Base-by-base conservation (phyloP, 352 stramenopile species). In the Globisporangium acanthophoron region DNA sequence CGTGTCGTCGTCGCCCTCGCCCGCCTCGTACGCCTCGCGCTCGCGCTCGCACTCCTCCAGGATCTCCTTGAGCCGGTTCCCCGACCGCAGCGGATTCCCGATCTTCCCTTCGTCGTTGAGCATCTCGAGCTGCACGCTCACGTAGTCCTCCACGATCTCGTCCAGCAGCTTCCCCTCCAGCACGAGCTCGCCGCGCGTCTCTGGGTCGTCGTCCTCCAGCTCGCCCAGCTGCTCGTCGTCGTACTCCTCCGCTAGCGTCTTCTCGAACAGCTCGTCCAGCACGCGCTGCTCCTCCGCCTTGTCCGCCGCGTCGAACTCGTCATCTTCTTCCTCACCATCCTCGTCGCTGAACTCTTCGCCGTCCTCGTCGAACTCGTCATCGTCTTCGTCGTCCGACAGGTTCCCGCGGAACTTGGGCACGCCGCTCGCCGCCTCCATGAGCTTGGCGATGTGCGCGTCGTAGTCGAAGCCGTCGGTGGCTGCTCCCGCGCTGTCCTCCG, bases 361-460 rank as follows among this genome's bases (percentile, higher is more conserved):
- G 47, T 93, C 80, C 6, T 81, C 54, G 4, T 73, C 62, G 4
- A 78, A 66, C 24, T 76, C 76, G 0, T 77, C 69, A 12, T 76
- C 64, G 1, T 78, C 82, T 50, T 91, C 79, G n/a, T 80, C 74
- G 44, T 91, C 81, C 8, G 73, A 85, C 16, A 93, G 56, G 35
- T 89, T 71, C 9, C 80, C 83, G n/a, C 70, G 70, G 61, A 68
- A 80, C 58, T 88, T 80, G 24, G 80, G 80, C 5, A 92, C 69
- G 50, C 85, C 83, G 31, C 81, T 91, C 1, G 87, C 87, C 5
- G 87, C 80, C 11, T 86, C 87, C 85, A 98, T 97, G 24, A 98
- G 76, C 62, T 90, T 93, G 37, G 87, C 89, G 61, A 97, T 96
- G 61, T 98, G 92, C 20, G 87, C 87, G 49, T 98, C 90, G 65